These are phyloP conservation scores for Scheffersomyces spartinae DNA, from an alignment of 805 yeast species.

Conservation along the genomic window DNA sequence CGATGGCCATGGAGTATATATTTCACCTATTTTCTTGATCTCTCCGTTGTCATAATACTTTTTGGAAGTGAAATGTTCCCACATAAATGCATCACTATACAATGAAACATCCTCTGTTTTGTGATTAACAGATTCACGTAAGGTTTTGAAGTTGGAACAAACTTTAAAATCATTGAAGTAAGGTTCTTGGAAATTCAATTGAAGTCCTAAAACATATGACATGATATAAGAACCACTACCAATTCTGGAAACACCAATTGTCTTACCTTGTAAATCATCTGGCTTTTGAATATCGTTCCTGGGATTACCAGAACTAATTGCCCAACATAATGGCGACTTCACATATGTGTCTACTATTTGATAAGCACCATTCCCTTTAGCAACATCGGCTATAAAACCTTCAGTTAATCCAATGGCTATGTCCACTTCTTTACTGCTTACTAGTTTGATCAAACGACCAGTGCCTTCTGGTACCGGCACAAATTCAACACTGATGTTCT, in stretches of 20 bases:
- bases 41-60: constrained; percentile 72
- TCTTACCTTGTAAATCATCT: constrained; percentile 45
- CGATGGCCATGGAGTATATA: constrained; percentile 94
- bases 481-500: constrained; percentile 45
- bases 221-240: constrained; percentile 90
- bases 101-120: constrained; percentile 26
- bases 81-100: constrained; percentile 78
- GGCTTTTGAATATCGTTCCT: constrained; percentile 44
- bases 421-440: constrained; percentile 55
- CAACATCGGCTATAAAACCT: constrained; percentile 76
- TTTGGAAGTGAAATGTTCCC: constrained; percentile 90
- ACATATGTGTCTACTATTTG: constrained; percentile 75
- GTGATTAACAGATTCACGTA: constrained; percentile 70
- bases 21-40: constrained; percentile 74
- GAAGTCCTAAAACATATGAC: constrained; percentile 73
- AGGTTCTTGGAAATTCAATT: constrained; percentile 40
- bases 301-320: constrained; percentile 64
- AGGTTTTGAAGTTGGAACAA: constrained; percentile 56
- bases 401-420: constrained; percentile 85
- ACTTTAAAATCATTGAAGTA: constrained; percentile 44
- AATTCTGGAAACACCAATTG: constrained; percentile 72
- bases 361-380: constrained; percentile 55
- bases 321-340: constrained; percentile 81
- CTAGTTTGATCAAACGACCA: constrained; percentile 71
- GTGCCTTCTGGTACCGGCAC: constrained; percentile 77